These are phyloP conservation scores for Daldinia eschscholtzii DNA, from an alignment of 2,329 filamentous ascomycete species.

Conservation along the genomic window DNA sequence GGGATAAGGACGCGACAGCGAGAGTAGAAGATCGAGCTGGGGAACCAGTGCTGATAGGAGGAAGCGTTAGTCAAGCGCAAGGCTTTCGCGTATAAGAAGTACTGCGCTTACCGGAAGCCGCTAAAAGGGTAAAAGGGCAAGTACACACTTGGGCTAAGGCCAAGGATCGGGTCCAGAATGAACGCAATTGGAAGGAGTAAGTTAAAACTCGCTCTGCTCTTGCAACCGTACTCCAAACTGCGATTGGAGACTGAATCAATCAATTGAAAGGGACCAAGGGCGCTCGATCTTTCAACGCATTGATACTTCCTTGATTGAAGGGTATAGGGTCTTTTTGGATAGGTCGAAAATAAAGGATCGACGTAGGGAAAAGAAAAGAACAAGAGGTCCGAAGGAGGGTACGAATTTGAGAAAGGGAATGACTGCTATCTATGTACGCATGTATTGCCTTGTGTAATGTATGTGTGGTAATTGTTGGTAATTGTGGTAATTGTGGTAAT, in stretches of 20 bases:
- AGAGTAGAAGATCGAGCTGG: not conserved
- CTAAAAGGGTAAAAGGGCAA: slow-evolving; percentile 8
- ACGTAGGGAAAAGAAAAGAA: not conserved
- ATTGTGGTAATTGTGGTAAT: not conserved
- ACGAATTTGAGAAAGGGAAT: slow-evolving; percentile 24
- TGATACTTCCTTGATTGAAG: slow-evolving; percentile 1
- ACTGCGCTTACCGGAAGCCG: slow-evolving; percentile 28
- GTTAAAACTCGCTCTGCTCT: slow-evolving; percentile 15
- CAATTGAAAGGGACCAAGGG: not conserved
- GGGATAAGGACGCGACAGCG: not conserved
- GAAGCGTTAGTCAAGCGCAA: slow-evolving; percentile 4
- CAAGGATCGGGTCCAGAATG: slow-evolving; percentile 13
- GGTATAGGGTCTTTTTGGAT: not conserved
- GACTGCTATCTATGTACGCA: slow-evolving; percentile 23
- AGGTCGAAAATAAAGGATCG: slow-evolving; percentile 2
- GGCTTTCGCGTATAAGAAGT: not conserved
- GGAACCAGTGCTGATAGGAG: slow-evolving; percentile 13
- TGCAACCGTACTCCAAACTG: slow-evolving; percentile 14
- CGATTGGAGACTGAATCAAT: not conserved
- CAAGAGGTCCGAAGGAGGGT: slow-evolving; percentile 25
- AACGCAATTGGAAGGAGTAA: slow-evolving; percentile 11
- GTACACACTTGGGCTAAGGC: slow-evolving; percentile 13
- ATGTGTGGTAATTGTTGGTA: slow-evolving; percentile 2
- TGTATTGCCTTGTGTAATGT: not conserved
- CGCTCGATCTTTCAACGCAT: slow-evolving; percentile 24